These are phyloP conservation scores for Rosa multiflora DNA, from an alignment of 306 rosid species.

Conservation along the genomic window DNA sequence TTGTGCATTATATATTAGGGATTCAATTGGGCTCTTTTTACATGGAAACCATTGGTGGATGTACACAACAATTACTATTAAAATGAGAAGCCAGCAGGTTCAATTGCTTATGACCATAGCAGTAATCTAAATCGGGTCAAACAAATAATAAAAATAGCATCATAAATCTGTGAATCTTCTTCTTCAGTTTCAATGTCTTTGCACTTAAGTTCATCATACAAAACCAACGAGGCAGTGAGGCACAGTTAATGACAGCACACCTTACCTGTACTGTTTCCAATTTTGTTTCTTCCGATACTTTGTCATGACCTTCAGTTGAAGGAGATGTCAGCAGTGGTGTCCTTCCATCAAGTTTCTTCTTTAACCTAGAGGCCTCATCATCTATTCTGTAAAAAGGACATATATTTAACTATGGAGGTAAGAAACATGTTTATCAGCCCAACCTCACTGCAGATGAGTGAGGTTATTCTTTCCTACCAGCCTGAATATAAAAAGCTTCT, in stretches of 20 bases:
- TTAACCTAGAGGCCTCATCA: constrained; percentile 63
- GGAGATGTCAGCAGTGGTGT: constrained; percentile 47
- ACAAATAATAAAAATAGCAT: constrained; percentile 1
- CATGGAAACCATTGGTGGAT: neutral
- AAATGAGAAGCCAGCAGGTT: neutral
- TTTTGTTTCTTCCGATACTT: constrained; percentile 54
- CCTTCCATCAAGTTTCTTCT: constrained; percentile 64
- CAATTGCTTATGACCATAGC: neutral
- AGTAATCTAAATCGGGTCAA: neutral
- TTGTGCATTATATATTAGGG: neutral
- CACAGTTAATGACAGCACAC: constrained; percentile 1
- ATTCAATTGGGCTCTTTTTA: neutral
- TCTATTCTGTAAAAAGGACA: constrained; percentile 71
- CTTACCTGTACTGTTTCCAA: constrained; percentile 72
- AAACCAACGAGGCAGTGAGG: neutral
- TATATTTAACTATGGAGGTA: constrained; percentile 18
- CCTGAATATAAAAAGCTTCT: neutral
- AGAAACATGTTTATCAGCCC: neutral
- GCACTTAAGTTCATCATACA: neutral
- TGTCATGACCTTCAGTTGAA: constrained; percentile 44
- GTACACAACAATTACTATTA: neutral
- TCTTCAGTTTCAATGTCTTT: neutral
- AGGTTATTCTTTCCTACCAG: neutral
- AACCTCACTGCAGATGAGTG: neutral
- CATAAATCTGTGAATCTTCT: neutral